These are phyloP conservation scores for Phytophthora constricta DNA, from an alignment of 352 stramenopile genomes.

Conservation along the genomic window DNA sequence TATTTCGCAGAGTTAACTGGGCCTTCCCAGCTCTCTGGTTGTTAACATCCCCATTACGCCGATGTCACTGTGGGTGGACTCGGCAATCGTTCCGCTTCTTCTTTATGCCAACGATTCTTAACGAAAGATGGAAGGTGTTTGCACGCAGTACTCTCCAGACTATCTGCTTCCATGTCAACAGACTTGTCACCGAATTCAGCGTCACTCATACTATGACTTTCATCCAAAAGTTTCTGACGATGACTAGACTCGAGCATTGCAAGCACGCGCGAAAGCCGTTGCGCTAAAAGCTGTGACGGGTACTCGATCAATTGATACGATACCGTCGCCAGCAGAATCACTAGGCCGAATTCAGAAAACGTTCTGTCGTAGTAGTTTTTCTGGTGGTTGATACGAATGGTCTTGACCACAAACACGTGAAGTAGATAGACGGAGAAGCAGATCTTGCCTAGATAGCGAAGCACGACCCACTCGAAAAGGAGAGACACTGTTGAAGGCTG, in stretches of 20 bases:
- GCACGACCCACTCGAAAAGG: slow-evolving; percentile 34
- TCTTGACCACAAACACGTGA: slow-evolving; percentile 32
- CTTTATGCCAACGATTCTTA: background rate
- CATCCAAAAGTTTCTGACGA: background rate
- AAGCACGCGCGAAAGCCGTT: background rate
- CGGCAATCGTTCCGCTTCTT: background rate
- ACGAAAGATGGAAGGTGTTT: background rate
- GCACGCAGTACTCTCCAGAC: background rate
- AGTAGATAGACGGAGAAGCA: slow-evolving; percentile 46
- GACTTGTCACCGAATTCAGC: background rate
- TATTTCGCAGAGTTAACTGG: too few relatives aligned
- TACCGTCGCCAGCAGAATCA: slow-evolving; percentile 19
- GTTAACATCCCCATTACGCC: too few relatives aligned
- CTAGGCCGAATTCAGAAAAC: slow-evolving; percentile 25
- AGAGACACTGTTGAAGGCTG: slow-evolving; percentile 19
- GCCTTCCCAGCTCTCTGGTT: too few relatives aligned
- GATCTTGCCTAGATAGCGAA: slow-evolving; percentile 37
- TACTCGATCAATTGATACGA: slow-evolving; percentile 44
- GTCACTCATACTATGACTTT: background rate
- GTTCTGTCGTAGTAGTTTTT: background rate
- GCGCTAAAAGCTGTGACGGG: slow-evolving; percentile 34
- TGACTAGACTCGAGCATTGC: background rate
- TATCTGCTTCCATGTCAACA: background rate
- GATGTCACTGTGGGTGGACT: background rate
- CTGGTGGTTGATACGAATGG: background rate